Evolutionary conservation across 129 eudicot species (phyloP).

Genomic region (Flaveria bidentis): DNA sequence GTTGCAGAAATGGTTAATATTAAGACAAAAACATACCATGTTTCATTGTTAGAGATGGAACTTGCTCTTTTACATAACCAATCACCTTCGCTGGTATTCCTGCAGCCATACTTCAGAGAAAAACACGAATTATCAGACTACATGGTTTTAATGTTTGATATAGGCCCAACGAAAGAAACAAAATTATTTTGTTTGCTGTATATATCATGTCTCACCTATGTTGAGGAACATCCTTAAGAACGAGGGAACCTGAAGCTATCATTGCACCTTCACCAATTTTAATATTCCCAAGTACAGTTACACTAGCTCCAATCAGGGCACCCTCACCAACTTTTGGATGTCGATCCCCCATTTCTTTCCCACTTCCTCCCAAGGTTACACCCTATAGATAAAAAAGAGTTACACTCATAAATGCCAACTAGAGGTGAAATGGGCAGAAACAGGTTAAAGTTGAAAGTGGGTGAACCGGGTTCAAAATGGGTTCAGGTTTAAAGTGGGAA

Average conservation of each 20-base stretch:
- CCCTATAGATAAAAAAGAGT: conserved; percentile 39
- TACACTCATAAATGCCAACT: neutral
- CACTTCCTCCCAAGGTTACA: conserved; percentile 76
- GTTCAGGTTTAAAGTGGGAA: neutral
- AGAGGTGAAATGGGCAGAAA: neutral
- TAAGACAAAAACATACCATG: conserved; percentile 51
- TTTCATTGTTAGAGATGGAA: conserved; percentile 76
- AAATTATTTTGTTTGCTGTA: neutral
- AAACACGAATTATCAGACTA: conserved; percentile 3
- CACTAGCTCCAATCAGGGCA: conserved; percentile 75
- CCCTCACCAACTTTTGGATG: conserved; percentile 81
- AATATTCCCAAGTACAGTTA: conserved; percentile 63
- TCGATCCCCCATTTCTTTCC: conserved; percentile 68
- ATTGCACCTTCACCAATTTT: conserved; percentile 73
- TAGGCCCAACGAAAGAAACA: neutral
- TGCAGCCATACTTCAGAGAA: conserved; percentile 55
- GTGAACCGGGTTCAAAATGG: neutral
- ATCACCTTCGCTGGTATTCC: conserved; percentile 77
- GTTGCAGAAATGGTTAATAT: neutral
- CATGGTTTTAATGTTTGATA: neutral
- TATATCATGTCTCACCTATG: conserved; percentile 48
- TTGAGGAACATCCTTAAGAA: conserved; percentile 70
- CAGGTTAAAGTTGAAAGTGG: neutral
- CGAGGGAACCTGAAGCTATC: conserved; percentile 73
- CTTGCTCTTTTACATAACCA: conserved; percentile 64